Evolutionary conservation across 2,329 filamentous ascomycete genomes (phyloP).

Genomic region (Aureobasidium musti): DNA sequence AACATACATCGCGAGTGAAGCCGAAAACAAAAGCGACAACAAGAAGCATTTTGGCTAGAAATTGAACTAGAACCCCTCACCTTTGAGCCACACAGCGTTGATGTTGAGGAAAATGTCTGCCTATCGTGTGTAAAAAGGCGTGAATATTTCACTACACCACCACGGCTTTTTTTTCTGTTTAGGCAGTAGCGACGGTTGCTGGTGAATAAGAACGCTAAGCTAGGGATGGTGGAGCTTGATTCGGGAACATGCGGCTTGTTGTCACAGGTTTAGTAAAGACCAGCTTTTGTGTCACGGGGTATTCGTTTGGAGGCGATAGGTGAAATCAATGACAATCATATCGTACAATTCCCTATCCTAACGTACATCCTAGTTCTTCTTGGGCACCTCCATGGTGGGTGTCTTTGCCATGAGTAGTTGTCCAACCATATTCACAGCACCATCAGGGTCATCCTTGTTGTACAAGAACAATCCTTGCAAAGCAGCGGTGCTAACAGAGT

Average conservation of each 20-base stretch:
- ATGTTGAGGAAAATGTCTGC: not conserved
- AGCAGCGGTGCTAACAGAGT: slow-evolving; percentile 78
- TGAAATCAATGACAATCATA: not conserved
- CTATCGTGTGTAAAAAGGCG: not conserved
- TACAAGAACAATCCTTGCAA: slow-evolving; percentile 94
- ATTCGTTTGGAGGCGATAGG: not conserved
- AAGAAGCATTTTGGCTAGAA: not conserved
- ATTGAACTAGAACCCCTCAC: not conserved
- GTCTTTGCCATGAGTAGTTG: slow-evolving; percentile 34
- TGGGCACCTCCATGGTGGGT: slow-evolving; percentile 17
- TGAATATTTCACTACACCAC: not conserved
- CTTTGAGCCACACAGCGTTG: not conserved
- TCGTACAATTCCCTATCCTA: not conserved
- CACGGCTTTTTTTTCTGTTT: not conserved
- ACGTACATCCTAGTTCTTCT: slow-evolving; percentile 14
- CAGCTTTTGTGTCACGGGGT: too few relatives aligned
- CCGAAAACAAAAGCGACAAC: not conserved
- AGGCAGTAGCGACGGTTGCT: too few relatives aligned
- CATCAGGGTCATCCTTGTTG: slow-evolving; percentile 87
- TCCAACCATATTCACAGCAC: slow-evolving; percentile 63
- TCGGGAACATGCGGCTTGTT: too few relatives aligned
- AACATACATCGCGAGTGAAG: too few relatives aligned
- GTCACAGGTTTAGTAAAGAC: too few relatives aligned
- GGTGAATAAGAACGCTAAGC: too few relatives aligned
- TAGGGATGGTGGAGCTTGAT: too few relatives aligned